Conservation (phyloP, 345 rosid genomes). For the Reutealis trisperma region DNA sequence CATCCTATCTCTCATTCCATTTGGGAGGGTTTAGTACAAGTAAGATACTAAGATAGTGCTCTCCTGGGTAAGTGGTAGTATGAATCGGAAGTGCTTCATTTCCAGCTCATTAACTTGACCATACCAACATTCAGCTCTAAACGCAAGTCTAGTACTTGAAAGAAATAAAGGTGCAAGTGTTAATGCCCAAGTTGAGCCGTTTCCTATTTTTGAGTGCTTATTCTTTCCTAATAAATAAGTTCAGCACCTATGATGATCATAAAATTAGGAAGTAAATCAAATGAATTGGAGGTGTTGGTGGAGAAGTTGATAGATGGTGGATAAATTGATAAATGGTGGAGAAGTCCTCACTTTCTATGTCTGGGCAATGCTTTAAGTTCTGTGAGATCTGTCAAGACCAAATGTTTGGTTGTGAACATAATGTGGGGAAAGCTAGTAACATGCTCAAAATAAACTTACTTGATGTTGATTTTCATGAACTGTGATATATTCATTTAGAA, state of each 20-base stretch:
- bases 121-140: neutral
- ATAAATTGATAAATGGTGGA: neutral
- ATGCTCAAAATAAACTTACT: neutral
- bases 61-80: neutral
- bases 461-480: neutral
- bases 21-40: neutral
- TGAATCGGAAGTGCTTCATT: neutral
- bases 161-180: no score
- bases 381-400: neutral
- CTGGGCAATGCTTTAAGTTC: neutral
- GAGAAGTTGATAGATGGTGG: neutral
- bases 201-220: neutral
- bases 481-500: neutral
- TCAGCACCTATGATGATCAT: neutral
- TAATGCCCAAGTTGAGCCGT: neutral
- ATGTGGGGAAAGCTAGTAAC: neutral
- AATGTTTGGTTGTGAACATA: no score
- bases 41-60: neutral
- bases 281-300: neutral
- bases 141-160: neutral
- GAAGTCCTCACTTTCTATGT: neutral
- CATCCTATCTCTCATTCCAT: neutral
- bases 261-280: neutral
- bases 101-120: neutral
- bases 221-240: neutral